Evolutionary conservation across 768 basidiomycete species (phyloP).

Genomic region (Auricularia sp.): DNA sequence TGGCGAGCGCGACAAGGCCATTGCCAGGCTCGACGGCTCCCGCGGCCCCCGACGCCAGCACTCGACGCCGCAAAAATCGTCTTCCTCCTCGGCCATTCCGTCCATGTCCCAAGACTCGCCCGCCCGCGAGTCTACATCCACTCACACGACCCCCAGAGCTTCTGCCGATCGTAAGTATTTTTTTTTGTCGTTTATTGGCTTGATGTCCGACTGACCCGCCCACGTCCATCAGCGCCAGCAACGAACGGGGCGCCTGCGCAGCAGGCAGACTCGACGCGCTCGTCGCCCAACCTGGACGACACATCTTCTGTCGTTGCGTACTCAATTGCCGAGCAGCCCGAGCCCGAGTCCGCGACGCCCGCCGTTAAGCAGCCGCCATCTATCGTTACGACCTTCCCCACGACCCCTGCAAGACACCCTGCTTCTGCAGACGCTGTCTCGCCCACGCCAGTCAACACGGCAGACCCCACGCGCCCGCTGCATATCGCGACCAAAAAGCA

Average conservation of each 20-base stretch:
- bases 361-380: background rate
- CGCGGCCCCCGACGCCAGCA: background rate
- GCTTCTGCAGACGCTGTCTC: background rate
- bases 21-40: conserved; percentile 20
- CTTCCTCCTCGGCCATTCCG: background rate
- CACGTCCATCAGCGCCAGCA: background rate
- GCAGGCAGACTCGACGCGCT: background rate
- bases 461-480: background rate
- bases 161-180: background rate
- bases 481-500: background rate
- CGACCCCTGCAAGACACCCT: background rate
- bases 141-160: background rate
- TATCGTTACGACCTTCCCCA: background rate
- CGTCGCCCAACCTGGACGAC: background rate
- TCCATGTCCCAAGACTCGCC: background rate
- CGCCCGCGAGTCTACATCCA: background rate
- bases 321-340: background rate
- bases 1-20: conserved; percentile 61
- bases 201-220: background rate
- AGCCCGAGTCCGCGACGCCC: background rate
- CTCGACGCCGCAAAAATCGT: background rate
- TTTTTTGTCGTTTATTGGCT: background rate
- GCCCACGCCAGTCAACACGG: background rate
- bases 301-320: background rate
- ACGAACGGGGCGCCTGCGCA: background rate